A percentile compares a stretch with the other conserved stretches of the same genome.
These are phyloP conservation scores for Phtheirospermum japonicum DNA, from an alignment of 257 asterid genomes.

Conservation along the genomic window DNA sequence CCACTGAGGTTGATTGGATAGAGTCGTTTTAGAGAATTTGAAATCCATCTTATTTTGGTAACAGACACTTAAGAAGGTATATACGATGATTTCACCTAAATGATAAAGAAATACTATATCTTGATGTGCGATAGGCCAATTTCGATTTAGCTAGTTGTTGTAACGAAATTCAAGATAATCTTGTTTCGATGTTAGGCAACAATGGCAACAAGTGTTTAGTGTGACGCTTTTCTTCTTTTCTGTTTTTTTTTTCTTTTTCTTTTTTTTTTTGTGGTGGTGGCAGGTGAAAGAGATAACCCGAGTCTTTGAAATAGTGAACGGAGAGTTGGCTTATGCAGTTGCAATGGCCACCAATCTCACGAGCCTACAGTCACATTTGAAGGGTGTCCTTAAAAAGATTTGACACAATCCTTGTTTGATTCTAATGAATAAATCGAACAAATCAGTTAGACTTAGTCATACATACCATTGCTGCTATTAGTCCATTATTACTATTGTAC, in stretches of 20 bases:
- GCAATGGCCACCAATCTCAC: constrained; percentile 57
- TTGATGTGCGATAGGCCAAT: background rate
- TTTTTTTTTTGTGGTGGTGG: constrained; percentile 1
- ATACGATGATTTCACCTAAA: background rate
- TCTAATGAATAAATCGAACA: constrained; percentile 14
- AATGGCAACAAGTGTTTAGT: background rate
- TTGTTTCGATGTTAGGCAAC: background rate
- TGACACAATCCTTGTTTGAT: constrained; percentile 24
- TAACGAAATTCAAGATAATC: background rate
- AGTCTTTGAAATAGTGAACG: constrained; percentile 43
- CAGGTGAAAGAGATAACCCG: constrained; percentile 64
- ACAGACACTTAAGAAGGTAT: background rate
- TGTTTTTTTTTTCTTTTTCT: too few species aligned
- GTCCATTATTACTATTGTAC: too few species aligned
- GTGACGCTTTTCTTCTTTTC: background rate
- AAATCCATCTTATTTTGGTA: too few species aligned
- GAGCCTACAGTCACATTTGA: constrained; percentile 50
- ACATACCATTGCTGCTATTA: background rate
- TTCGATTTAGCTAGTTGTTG: background rate
- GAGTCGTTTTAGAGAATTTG: too few species aligned
- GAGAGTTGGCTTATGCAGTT: constrained; percentile 47
- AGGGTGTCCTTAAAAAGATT: constrained; percentile 51
- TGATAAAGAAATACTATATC: background rate
- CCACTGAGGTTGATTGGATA: too few species aligned
- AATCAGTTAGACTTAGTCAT: background rate